A percentile compares a stretch with the other conserved stretches of the same genome.
Conservation (phyloP, 1,139 yeast genomes). For the Taiozyma sp. region DNA sequence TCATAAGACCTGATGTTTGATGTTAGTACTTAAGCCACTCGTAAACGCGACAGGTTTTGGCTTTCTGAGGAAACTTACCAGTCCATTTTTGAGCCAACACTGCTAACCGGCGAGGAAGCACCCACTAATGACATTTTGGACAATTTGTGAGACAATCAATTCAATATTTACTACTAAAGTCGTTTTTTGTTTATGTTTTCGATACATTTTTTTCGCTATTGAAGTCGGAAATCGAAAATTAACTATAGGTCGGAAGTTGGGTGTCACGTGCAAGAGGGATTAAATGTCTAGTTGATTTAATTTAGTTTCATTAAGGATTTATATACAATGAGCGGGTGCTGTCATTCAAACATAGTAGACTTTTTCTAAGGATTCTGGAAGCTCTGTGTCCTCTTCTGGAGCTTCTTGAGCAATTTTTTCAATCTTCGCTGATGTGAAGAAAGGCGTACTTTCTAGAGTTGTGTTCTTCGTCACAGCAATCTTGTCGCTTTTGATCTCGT, state of each 20-base stretch:
- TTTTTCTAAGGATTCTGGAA: conserved; percentile 34
- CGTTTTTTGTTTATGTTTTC: background rate
- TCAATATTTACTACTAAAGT: background rate
- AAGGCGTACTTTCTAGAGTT: conserved; percentile 32
- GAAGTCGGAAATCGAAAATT: background rate
- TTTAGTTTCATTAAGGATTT: background rate
- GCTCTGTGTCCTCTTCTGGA: conserved; percentile 27
- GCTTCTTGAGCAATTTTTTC: conserved; percentile 19
- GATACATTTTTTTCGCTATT: background rate
- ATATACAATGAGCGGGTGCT: background rate
- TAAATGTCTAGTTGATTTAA: no score
- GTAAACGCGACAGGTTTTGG: background rate
- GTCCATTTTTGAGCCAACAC: background rate
- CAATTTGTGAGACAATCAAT: background rate
- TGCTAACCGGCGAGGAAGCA: background rate
- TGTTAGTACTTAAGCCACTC: conserved; percentile 7
- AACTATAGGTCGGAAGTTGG: background rate
- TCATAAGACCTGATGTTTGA: conserved; percentile 20
- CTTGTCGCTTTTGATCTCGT: conserved; percentile 38
- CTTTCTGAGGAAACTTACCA: background rate
- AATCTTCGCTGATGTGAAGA: conserved; percentile 19
- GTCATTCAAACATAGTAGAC: conserved; percentile 27
- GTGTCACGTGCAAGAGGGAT: background rate
- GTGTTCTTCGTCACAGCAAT: conserved; percentile 34
- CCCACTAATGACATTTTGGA: background rate